Evolutionary conservation across 1,139 yeast genomes (phyloP), one percentile per base, ranked within the genome.

Genomic region (Candida frijolesensis): DNA sequence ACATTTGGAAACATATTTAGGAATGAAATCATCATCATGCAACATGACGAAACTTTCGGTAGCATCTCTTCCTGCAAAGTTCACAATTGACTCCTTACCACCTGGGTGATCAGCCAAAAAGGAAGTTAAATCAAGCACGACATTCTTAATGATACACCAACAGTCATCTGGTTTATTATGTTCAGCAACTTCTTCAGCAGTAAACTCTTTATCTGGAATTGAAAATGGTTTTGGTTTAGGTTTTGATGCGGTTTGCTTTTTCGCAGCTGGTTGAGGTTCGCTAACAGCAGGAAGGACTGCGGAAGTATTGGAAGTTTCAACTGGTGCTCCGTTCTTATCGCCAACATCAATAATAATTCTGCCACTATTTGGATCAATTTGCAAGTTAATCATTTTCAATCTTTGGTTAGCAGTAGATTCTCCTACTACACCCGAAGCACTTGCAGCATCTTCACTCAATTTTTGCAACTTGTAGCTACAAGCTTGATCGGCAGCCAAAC

Each of bases 1-100:
- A 57, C 78, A 68, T 38, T 67, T 64, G 11, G 71, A 63, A 4
- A 82, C 82, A 55, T 80, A 80, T 54, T 80, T 70, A 8, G 74
- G 70, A 48, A 82, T 71, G 47, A 81, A 82, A 51, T 71, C 72
- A 55, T 82, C 86, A 50, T 80, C 83, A 59, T 81, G 84, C 48
- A 79, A 65, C 79, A 78, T 76, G 43, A 82, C 88, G 64, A 90
- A 92, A 54, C 89, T 82, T 57, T 86, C 87, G 2, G 96, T 87
- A 2, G 96, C 97, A 63, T 94, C 98, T 61, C 84, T 85, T 14
- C 98, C 98, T 3, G 96, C 97, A 62, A 85, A 88, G 56, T 80
- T 81, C 42, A 85, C 65, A 42, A 94, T 84, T 29, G 92, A 83
- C 29, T 78, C 76, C 54, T 79, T 80, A 2, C 98, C 99, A 53